Conservation (phyloP, 768 basidiomycete species). For the Artomyces pyxidatus region DNA sequence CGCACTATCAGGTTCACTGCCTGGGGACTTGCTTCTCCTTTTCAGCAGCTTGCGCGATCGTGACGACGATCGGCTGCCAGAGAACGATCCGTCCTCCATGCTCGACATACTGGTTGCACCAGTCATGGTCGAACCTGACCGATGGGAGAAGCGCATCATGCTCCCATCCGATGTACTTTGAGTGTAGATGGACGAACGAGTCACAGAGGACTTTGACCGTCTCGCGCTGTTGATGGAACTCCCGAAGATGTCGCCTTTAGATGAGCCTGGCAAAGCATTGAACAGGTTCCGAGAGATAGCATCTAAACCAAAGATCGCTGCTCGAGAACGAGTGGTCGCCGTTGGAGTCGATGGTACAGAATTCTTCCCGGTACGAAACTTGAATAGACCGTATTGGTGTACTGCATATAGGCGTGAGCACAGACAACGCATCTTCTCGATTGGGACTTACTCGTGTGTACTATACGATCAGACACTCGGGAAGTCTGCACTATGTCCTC, state of each 20-base stretch:
- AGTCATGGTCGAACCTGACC: conserved; percentile 59
- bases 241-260: conserved; percentile 70
- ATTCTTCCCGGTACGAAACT: conserved; percentile 70
- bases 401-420: conserved; percentile 48
- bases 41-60: conserved; percentile 42
- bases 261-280: conserved; percentile 55
- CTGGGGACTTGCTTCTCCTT: conserved; percentile 37
- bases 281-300: conserved; percentile 88
- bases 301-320: conserved; percentile 85
- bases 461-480: conserved; percentile 64
- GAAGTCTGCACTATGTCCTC: conserved; percentile 79
- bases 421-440: too few species aligned
- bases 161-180: conserved; percentile 67
- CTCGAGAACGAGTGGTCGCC: conserved; percentile 58
- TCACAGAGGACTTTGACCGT: conserved; percentile 60
- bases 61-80: conserved; percentile 32
- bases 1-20: conserved; percentile 20
- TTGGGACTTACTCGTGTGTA: conserved; percentile 65
- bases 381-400: conserved; percentile 84
- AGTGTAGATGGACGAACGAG: conserved; percentile 68
- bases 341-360: conserved; percentile 86
- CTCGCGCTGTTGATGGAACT: conserved; percentile 62
- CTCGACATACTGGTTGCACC: conserved; percentile 54
- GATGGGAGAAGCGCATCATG: conserved; percentile 62
- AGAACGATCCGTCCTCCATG: conserved; percentile 53